phyloP scores from a whole-genome alignment of 2,329 filamentous ascomycete species.

The Claviceps sorghi region DNA sequence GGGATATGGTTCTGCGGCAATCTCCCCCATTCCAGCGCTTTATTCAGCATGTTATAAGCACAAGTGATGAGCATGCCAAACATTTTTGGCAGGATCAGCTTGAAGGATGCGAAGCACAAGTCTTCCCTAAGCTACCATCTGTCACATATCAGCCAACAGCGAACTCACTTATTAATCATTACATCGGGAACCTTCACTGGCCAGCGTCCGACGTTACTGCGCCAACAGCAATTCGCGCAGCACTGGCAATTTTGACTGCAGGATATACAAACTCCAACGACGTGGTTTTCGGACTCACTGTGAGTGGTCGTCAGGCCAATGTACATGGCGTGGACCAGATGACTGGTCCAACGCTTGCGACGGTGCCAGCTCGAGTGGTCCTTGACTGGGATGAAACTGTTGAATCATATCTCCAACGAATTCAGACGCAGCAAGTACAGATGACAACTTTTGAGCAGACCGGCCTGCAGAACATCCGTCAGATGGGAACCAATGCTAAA shows the following conservation, averaged over 20 bases:
- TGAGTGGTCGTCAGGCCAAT: slow-evolving; percentile 14
- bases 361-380: slow-evolving; percentile 10
- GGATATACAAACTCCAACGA: slow-evolving; percentile 22
- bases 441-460: slow-evolving; percentile 14
- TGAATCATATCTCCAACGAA: slow-evolving; percentile 1
- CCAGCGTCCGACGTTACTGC: slow-evolving; percentile 7
- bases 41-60: slow-evolving; percentile 23
- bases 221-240: slow-evolving; percentile 13
- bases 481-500: slow-evolving; percentile 4
- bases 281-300: slow-evolving; percentile 14
- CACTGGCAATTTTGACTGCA: slow-evolving; percentile 20
- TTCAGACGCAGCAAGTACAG: slow-evolving; percentile 13
- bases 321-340: slow-evolving; percentile 14
- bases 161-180: slow-evolving; percentile 1
- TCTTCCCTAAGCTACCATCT: slow-evolving; percentile 1
- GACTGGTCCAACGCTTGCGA: slow-evolving; percentile 16
- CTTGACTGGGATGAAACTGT: slow-evolving; percentile 7
- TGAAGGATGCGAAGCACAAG: not conserved
- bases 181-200: slow-evolving; percentile 2
- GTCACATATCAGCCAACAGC: not conserved
- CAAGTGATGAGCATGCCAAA: slow-evolving; percentile 20
- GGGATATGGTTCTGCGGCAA: slow-evolving; percentile 13
- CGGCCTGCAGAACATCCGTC: slow-evolving; percentile 16
- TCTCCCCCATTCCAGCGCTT: slow-evolving; percentile 22
- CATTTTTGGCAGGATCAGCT: slow-evolving; percentile 23